phyloP scores from a whole-genome alignment of 805 yeast species.

The Wickerhamiella sergipiensis region DNA sequence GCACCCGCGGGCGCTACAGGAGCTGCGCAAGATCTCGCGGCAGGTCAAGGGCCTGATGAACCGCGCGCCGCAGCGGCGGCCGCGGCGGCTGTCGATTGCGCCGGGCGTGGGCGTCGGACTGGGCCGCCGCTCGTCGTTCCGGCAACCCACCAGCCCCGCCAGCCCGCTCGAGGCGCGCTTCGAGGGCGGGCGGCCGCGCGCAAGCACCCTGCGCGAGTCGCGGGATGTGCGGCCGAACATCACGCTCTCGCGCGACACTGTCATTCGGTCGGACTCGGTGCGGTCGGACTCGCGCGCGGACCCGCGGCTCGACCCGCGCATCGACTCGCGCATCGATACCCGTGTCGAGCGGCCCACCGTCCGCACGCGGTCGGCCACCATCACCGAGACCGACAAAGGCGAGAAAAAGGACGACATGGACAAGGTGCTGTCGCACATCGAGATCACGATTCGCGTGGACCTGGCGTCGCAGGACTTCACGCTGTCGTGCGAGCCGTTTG shows the following conservation, averaged over 20 bases:
- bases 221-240: too few species aligned
- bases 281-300: background rate
- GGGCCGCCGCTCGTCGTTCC: background rate
- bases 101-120: background rate
- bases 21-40: slow-evolving; percentile 39
- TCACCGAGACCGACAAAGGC: background rate
- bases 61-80: background rate
- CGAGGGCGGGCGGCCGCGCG: too few species aligned
- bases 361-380: background rate
- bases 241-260: too few species aligned
- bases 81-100: background rate
- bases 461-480: slow-evolving; percentile 63
- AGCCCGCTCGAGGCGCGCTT: background rate
- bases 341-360: background rate
- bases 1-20: slow-evolving; percentile 53
- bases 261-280: too few species aligned
- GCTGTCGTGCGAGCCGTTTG: slow-evolving; percentile 85
- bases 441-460: slow-evolving; percentile 35
- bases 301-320: background rate
- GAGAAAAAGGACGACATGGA: background rate
- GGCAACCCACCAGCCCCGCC: background rate
- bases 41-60: slow-evolving; percentile 8
- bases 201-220: too few species aligned
- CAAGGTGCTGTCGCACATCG: slow-evolving; percentile 31
- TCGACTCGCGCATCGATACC: too few species aligned